Base-by-base conservation (phyloP, 2,329 filamentous ascomycete genomes). In the Epichloe hybrida region DNA sequence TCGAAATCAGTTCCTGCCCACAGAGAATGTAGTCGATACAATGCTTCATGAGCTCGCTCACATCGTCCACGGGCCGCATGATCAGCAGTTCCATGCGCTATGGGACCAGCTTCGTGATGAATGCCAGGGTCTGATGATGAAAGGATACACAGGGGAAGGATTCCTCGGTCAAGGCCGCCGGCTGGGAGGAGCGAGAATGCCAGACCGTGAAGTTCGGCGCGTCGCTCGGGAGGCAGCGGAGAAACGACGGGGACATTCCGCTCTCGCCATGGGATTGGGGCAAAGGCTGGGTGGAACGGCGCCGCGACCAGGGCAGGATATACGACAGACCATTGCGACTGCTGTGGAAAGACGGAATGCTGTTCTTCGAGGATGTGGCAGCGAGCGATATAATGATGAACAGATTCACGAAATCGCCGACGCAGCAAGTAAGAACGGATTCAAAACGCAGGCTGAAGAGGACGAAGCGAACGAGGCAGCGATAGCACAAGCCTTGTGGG, bases 21-120 rank as follows among this genome's bases (percentile, higher is more conserved):
- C 90, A 52, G 88, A 96, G 61, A 73, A 86, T 56, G 76, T 95
- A 7, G 75, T 88, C 42, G 89, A 96, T 65, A 97, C 91, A 0
- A 86, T 97, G 81, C 79, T 97, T 20, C 91, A 97, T 64, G 91
- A 97, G 72, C 78, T 97, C 3, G 83, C 81, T n/a, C 91, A 97
- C 62, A 95, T 86, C 56, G 78, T 88, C 11, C 81, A 84, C 65
- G 88, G 88, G 0, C 86, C 87, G 2, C 91, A 97, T 64, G 81
- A 96, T 62, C 76, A 73, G 45, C 77, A 84, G 37, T 97, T 97
- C 62, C 81, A 95, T 58, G 82, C 82, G 0, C 72, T 96, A 5
- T 95, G 90, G 88, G 84, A 95, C 58, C 84, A 95, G 62, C 77
- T 96, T 4, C 81, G 91, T 20, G 86, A 91, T 52, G 90, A 96